phyloP scores from a whole-genome alignment of 805 yeast species.

The Groenewaldozyma salmanticensis region DNA sequence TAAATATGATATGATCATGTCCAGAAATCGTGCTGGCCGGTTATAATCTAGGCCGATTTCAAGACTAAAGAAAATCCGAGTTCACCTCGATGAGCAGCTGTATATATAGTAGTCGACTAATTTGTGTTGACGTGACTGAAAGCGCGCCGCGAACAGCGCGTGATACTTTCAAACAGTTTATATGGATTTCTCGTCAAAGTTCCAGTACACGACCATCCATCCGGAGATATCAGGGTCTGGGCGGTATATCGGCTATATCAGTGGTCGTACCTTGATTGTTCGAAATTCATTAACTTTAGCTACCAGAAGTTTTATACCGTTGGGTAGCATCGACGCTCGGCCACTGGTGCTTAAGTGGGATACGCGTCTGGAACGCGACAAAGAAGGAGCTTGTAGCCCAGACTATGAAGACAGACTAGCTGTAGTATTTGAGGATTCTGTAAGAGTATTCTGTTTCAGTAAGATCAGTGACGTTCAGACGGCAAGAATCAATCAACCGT shows the following conservation, averaged over 20 bases:
- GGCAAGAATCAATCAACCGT: constrained; percentile 9
- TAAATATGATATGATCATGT: too few species aligned
- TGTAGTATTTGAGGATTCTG: constrained; percentile 9
- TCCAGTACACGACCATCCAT: constrained; percentile 7
- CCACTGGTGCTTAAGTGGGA: constrained; percentile 14
- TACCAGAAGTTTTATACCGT: constrained; percentile 8
- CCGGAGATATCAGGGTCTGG: constrained; percentile 12
- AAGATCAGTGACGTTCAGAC: constrained; percentile 1
- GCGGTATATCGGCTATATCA: constrained; percentile 13
- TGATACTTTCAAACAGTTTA: too few species aligned
- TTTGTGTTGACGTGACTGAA: too few species aligned
- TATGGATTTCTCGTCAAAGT: constrained; percentile 8
- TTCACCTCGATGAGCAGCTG: too few species aligned
- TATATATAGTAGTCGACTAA: too few species aligned
- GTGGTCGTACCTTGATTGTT: constrained; percentile 14
- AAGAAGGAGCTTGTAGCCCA: background rate
- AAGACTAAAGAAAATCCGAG: too few species aligned
- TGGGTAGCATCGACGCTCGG: constrained; percentile 9
- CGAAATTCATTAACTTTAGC: constrained; percentile 12
- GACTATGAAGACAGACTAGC: constrained; percentile 14
- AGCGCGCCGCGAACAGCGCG: too few species aligned
- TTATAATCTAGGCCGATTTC: too few species aligned
- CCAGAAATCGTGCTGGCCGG: too few species aligned
- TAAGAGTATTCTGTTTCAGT: constrained; percentile 11
- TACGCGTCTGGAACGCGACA: constrained; percentile 1